phyloP scores from a whole-genome alignment of 1,284 basidiomycete genomes.

The Lentinula novae-zelandiae region DNA sequence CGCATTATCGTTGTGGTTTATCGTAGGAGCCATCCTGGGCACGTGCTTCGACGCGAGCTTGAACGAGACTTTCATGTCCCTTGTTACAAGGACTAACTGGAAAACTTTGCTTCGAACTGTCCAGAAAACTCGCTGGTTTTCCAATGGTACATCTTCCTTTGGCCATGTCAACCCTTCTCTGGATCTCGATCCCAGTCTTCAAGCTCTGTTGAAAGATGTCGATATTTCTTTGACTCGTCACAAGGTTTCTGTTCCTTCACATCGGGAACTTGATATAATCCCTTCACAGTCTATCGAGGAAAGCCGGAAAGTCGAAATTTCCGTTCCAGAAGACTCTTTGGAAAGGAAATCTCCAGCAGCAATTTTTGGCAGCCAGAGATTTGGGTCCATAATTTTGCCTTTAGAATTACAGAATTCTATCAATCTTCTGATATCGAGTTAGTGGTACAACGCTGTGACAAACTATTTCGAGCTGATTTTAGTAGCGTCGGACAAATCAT shows the following conservation, averaged over 20 bases:
- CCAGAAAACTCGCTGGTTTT: constrained; percentile 18
- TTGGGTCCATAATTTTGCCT: constrained; percentile 70
- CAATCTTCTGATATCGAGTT: constrained; percentile 56
- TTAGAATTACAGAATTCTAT: constrained; percentile 63
- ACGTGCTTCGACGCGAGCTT: constrained; percentile 6
- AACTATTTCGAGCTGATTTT: constrained; percentile 13
- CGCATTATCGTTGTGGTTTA: constrained; percentile 6
- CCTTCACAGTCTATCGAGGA: constrained; percentile 22
- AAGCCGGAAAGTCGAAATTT: constrained; percentile 27
- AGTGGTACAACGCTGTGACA: constrained; percentile 17
- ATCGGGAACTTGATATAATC: constrained; percentile 54
- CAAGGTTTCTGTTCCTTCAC: constrained; percentile 29
- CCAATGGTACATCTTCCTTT: constrained; percentile 6
- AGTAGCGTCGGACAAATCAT: constrained; percentile 59
- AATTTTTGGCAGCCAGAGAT: constrained; percentile 65
- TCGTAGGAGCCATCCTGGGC: constrained; percentile 15
- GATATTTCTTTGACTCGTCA: constrained; percentile 57
- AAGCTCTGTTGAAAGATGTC: constrained; percentile 56
- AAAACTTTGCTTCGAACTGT: background rate
- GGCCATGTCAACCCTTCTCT: constrained; percentile 44
- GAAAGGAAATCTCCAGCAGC: constrained; percentile 76
- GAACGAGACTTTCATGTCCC: constrained; percentile 14
- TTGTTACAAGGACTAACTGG: background rate
- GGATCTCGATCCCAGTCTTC: constrained; percentile 60
- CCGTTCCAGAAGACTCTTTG: constrained; percentile 24